These are phyloP conservation scores for Piper betle DNA, from an alignment of 164 flowering plant genomes.

Conservation along the genomic window DNA sequence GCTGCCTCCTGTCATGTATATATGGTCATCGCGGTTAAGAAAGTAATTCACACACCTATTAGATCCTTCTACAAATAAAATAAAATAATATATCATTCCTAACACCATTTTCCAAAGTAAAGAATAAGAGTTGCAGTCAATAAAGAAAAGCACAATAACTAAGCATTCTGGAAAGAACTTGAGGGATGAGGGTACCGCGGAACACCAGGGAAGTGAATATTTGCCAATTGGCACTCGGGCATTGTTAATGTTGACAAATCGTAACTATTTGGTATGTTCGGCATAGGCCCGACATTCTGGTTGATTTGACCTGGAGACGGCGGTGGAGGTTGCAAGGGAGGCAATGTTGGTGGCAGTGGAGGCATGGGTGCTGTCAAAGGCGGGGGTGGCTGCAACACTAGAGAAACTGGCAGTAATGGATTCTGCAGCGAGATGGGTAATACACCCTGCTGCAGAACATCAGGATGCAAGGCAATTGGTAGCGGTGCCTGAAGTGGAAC, in stretches of 20 bases:
- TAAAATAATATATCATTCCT: neutral
- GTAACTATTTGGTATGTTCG: conserved; percentile 32
- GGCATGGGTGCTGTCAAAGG: conserved; percentile 17
- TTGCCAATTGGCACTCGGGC: conserved; percentile 32
- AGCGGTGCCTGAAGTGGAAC: conserved; percentile 29
- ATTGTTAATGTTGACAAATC: conserved; percentile 24
- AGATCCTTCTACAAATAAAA: no score
- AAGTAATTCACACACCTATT: no score
- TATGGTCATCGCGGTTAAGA: no score
- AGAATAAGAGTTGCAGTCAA: neutral
- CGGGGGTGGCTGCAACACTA: conserved; percentile 23
- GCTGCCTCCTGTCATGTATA: no score
- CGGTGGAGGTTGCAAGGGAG: conserved; percentile 41
- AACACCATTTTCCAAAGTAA: neutral
- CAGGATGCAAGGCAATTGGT: conserved; percentile 30
- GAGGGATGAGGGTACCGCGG: conserved; percentile 30
- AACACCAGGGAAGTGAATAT: conserved; percentile 27
- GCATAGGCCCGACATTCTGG: conserved; percentile 40
- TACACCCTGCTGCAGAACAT: conserved; percentile 22
- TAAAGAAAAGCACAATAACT: neutral
- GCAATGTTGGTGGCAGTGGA: conserved; percentile 20
- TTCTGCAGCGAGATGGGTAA: conserved; percentile 9
- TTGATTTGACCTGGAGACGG: conserved; percentile 38
- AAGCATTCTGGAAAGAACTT: conserved; percentile 23
- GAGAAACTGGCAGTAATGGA: conserved; percentile 16